Percentiles rank a stretch among this genome's conserved stretches.
These are phyloP conservation scores for Hygrophila difformis DNA, from an alignment of 257 asterid species.

Conservation along the genomic window DNA sequence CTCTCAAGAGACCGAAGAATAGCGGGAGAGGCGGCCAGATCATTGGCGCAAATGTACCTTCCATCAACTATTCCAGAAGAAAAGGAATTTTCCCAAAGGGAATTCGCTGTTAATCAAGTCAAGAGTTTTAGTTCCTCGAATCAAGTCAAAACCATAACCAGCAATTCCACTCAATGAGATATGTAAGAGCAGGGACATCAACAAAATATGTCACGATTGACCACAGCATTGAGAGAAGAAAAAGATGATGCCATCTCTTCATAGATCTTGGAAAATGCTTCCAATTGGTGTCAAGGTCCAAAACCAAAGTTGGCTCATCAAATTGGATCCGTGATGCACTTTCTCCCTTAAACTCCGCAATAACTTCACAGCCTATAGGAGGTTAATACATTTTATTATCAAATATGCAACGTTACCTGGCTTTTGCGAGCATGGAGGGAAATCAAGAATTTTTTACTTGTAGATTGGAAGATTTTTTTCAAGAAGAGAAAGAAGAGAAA, in stretches of 20 bases:
- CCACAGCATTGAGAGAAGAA: conserved; percentile 52
- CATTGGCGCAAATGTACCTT: conserved; percentile 98
- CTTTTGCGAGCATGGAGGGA: background rate
- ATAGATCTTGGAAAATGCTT: conserved; percentile 76
- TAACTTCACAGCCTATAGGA: conserved; percentile 66
- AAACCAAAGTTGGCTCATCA: conserved; percentile 89
- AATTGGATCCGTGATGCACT: conserved; percentile 93
- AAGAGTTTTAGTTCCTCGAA: conserved; percentile 73
- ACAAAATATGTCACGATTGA: conserved; percentile 88
- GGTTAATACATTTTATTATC: conserved; percentile 7
- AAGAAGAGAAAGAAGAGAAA: conserved; percentile 70
- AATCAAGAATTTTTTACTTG: conserved; percentile 38
- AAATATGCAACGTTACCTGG: background rate
- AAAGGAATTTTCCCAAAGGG: conserved; percentile 81
- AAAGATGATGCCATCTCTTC: conserved; percentile 60
- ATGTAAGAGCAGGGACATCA: conserved; percentile 72
- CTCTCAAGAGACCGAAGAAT: conserved; percentile 60
- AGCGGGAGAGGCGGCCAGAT: conserved; percentile 56
- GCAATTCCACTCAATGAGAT: conserved; percentile 55
- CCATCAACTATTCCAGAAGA: conserved; percentile 98
- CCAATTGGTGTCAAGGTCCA: conserved; percentile 85
- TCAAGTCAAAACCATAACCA: conserved; percentile 80
- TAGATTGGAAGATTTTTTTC: conserved; percentile 83
- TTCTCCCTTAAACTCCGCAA: conserved; percentile 81
- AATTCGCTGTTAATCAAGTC: conserved; percentile 72